Evolutionary conservation across 805 yeast genomes (phyloP).

Genomic region (Debaryomyces tyrocola): DNA sequence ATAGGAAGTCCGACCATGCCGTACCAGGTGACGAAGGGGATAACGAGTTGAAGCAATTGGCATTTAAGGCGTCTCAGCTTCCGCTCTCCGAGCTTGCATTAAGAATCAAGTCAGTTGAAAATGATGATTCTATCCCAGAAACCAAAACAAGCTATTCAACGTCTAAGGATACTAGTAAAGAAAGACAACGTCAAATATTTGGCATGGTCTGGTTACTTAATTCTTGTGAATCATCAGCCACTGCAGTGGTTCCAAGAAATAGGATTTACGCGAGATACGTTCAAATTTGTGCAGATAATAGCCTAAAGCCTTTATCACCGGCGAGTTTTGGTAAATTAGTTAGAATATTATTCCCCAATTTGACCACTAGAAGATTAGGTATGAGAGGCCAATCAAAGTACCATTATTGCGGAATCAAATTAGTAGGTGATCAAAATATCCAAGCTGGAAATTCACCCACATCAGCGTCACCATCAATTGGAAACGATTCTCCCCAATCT

Average conservation of each 20-base stretch:
- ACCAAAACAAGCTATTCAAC: constrained; percentile 4
- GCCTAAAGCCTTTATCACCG: constrained; percentile 63
- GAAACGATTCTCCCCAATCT: constrained; percentile 9
- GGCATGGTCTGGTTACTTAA: constrained; percentile 80
- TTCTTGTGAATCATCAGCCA: constrained; percentile 53
- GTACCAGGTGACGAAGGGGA: constrained; percentile 37
- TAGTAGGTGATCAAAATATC: constrained; percentile 35
- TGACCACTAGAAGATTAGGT: constrained; percentile 78
- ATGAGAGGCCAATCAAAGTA: constrained; percentile 80
- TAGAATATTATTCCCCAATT: constrained; percentile 59
- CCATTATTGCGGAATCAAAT: constrained; percentile 77
- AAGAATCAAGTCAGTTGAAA: constrained; percentile 45
- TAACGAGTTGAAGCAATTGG: constrained; percentile 35
- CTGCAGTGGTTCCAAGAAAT: constrained; percentile 44
- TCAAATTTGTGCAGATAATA: constrained; percentile 36
- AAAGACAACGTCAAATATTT: constrained; percentile 70
- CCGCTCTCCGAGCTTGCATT: constrained; percentile 47
- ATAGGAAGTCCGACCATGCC: constrained; percentile 29
- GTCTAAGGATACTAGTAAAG: constrained; percentile 29
- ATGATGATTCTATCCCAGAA: constrained; percentile 14
- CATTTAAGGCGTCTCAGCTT: constrained; percentile 28
- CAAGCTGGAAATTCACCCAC: constrained; percentile 7
- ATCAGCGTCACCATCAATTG: constrained; percentile 4
- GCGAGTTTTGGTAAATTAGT: constrained; percentile 80
- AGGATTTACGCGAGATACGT: constrained; percentile 43